Percentiles rank a stretch among this genome's conserved stretches.
phyloP scores from a whole-genome alignment of 768 basidiomycete species.

The Royoungia palumana region DNA sequence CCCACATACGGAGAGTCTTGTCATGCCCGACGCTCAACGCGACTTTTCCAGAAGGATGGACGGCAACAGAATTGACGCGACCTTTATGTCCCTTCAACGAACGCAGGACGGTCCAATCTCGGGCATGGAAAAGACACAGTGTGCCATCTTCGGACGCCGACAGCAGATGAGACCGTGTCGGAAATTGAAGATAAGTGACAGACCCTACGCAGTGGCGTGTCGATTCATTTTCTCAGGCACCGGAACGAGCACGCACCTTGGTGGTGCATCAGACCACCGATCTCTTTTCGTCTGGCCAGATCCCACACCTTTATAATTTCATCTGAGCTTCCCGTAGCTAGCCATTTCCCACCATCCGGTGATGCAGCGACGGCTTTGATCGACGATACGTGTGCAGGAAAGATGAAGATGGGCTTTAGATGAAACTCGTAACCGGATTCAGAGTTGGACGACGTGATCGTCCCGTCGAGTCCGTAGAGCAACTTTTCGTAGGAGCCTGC shows the following conservation, averaged over 20 bases:
- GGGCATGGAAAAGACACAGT: constrained; percentile 83
- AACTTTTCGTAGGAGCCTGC: constrained; percentile 97
- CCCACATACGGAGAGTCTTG: constrained; percentile 93
- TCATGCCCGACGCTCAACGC: constrained; percentile 91
- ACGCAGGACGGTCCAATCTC: constrained; percentile 91
- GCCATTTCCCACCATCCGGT: constrained; percentile 90
- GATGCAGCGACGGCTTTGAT: constrained; percentile 89
- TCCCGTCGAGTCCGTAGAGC: constrained; percentile 83
- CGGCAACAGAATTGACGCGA: constrained; percentile 82
- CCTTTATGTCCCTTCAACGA: constrained; percentile 91
- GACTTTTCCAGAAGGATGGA: constrained; percentile 91
- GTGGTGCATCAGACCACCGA: constrained; percentile 94
- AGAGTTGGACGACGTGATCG: constrained; percentile 34
- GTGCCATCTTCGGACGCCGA: constrained; percentile 93
- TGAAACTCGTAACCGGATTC: constrained; percentile 30
- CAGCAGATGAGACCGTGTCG: constrained; percentile 84
- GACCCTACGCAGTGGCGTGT: constrained; percentile 55
- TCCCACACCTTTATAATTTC: constrained; percentile 99
- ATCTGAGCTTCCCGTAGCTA: constrained; percentile 93
- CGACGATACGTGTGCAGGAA: constrained; percentile 93
- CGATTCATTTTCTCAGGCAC: background rate
- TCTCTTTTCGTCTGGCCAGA: constrained; percentile 83
- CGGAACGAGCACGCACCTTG: constrained; percentile 55
- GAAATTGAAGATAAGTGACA: constrained; percentile 84
- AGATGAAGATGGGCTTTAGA: constrained; percentile 86